These are phyloP conservation scores for Thalassiosira allenii DNA, from an alignment of 352 stramenopile genomes.

Conservation along the genomic window DNA sequence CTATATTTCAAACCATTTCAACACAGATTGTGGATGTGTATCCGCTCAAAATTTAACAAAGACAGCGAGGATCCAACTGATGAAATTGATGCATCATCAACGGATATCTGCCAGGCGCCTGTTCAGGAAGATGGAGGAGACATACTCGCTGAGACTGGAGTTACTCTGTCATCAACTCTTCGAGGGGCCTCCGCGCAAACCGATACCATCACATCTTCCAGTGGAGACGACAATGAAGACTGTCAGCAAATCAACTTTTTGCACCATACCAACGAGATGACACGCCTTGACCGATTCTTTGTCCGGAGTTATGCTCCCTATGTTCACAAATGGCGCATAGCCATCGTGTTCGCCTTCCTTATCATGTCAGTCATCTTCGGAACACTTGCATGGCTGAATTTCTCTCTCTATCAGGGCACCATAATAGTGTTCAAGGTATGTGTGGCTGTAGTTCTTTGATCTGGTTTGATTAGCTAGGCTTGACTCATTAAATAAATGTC, in stretches of 20 bases:
- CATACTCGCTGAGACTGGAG: conserved; percentile 4
- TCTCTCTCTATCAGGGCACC: conserved; percentile 35
- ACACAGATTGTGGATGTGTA: conserved; percentile 21
- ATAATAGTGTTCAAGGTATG: conserved; percentile 57
- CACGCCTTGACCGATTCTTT: conserved; percentile 28
- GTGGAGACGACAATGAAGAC: not conserved
- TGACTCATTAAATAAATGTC: too few species aligned
- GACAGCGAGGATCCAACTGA: not conserved
- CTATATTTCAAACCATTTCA: conserved; percentile 31
- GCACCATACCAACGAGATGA: conserved; percentile 21
- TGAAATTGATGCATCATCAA: not conserved
- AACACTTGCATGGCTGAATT: conserved; percentile 32
- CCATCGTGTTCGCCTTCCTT: conserved; percentile 19
- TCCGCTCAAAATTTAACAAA: conserved; percentile 5
- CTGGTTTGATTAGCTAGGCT: too few species aligned
- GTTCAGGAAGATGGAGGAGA: not conserved
- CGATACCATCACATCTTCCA: not conserved
- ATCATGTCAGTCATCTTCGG: conserved; percentile 23
- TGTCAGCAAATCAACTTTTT: conserved; percentile 22
- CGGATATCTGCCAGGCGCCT: not conserved
- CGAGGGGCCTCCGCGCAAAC: not conserved
- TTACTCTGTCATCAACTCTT: not conserved
- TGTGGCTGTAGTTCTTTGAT: too few species aligned
- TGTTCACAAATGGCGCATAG: conserved; percentile 19
- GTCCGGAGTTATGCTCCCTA: conserved; percentile 24